These are phyloP conservation scores for Penicillium palitans DNA, from an alignment of 2,329 filamentous ascomycete species.

Conservation along the genomic window DNA sequence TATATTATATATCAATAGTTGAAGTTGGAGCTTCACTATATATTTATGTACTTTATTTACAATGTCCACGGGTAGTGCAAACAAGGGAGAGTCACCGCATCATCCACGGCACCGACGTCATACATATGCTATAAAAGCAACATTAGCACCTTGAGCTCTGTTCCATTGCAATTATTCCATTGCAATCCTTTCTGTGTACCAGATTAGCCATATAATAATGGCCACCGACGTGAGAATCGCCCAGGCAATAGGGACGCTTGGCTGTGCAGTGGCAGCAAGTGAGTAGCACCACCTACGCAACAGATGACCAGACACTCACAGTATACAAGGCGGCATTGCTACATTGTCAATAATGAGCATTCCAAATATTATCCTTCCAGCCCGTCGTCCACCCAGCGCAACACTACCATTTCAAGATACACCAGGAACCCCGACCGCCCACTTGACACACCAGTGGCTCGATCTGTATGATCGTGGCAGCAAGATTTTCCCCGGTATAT, in stretches of 20 bases:
- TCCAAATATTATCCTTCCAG: slow-evolving; percentile 24
- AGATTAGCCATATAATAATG: neutral
- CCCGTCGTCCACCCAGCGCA: slow-evolving; percentile 11
- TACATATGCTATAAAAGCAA: neutral
- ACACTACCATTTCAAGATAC: slow-evolving; percentile 7
- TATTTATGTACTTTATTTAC: neutral
- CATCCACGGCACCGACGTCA: neutral
- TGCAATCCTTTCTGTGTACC: neutral
- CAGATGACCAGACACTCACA: neutral
- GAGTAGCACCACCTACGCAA: neutral
- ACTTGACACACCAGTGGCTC: slow-evolving; percentile 34
- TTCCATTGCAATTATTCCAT: neutral
- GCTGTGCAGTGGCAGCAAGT: slow-evolving; percentile 11
- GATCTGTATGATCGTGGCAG: slow-evolving; percentile 51
- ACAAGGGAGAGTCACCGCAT: neutral
- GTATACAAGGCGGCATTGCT: slow-evolving; percentile 28
- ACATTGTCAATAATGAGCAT: slow-evolving; percentile 24
- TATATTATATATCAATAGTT: neutral
- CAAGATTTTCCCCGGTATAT: slow-evolving; percentile 53
- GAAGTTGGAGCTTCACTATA: neutral
- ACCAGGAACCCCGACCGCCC: slow-evolving; percentile 24
- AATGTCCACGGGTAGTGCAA: too few relatives aligned
- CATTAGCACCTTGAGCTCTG: too few relatives aligned
- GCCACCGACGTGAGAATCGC: slow-evolving; percentile 8
- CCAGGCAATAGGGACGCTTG: slow-evolving; percentile 14